Conservation (phyloP, 2,329 filamentous ascomycete genomes). For the Colletotrichum cuscutae region DNA sequence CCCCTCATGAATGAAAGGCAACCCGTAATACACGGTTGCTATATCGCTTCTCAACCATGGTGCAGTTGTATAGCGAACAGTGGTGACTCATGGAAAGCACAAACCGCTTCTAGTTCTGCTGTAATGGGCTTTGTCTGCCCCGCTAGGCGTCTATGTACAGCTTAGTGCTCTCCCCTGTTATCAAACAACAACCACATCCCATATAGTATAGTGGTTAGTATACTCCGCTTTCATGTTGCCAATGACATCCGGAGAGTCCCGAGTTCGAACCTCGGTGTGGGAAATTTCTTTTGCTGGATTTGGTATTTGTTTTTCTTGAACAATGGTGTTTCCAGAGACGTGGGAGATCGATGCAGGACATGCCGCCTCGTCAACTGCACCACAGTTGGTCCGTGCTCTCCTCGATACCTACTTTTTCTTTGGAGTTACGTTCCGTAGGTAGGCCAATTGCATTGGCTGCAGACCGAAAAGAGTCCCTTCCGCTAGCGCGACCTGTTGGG, state of each 20-base stretch:
- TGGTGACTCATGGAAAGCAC: background rate
- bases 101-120: background rate
- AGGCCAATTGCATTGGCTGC: background rate
- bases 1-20: constrained; percentile 33
- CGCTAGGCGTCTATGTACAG: background rate
- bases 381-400: background rate
- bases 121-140: background rate
- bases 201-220: constrained; percentile 34
- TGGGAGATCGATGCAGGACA: background rate
- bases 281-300: background rate
- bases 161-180: background rate
- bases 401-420: background rate
- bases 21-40: constrained; percentile 21
- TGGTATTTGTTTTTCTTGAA: background rate
- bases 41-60: constrained; percentile 8
- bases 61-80: background rate
- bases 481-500: background rate
- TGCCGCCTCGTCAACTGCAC: background rate
- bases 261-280: constrained; percentile 31
- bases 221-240: constrained; percentile 26
- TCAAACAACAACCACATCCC: constrained; percentile 5
- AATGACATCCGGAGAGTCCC: constrained; percentile 16
- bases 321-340: background rate
- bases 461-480: background rate
- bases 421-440: too few relatives aligned